Conservation (phyloP, 2,329 filamentous ascomycete genomes). For the Xylariales sp. region DNA sequence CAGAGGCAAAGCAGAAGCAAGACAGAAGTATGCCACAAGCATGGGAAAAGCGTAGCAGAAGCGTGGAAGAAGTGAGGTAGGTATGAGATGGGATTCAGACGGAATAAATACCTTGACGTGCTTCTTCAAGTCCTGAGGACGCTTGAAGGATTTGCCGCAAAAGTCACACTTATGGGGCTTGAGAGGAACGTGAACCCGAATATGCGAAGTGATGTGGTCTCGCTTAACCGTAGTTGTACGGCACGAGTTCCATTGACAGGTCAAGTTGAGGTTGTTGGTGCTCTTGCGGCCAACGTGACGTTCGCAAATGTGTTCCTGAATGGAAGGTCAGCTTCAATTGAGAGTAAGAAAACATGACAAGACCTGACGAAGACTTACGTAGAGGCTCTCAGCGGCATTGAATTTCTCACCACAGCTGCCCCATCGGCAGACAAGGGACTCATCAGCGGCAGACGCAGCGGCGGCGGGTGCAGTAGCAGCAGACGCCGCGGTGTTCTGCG, state of each 20-base stretch:
- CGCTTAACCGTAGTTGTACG: slow-evolving; percentile 96
- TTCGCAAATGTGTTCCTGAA: slow-evolving; percentile 95
- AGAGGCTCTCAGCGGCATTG: slow-evolving; percentile 51
- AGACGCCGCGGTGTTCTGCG: slow-evolving; percentile 31
- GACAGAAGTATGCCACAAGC: too few species aligned
- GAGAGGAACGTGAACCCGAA: slow-evolving; percentile 95
- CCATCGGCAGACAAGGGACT: slow-evolving; percentile 55
- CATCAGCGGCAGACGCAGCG: slow-evolving; percentile 37
- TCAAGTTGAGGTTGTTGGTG: slow-evolving; percentile 97
- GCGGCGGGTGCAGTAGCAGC: slow-evolving; percentile 28
- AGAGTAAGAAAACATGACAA: slow-evolving; percentile 7
- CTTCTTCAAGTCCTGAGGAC: slow-evolving; percentile 97
- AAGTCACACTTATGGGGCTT: slow-evolving; percentile 99
- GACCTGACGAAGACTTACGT: slow-evolving; percentile 43
- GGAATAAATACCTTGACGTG: slow-evolving; percentile 74
- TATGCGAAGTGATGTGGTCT: slow-evolving; percentile 98
- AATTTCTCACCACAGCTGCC: slow-evolving; percentile 56
- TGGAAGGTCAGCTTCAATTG: neutral
- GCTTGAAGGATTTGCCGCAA: slow-evolving; percentile 98
- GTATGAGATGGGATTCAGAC: too few species aligned
- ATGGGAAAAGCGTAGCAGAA: too few species aligned
- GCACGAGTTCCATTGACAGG: slow-evolving; percentile 95
- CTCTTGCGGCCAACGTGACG: slow-evolving; percentile 98
- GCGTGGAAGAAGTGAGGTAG: too few species aligned
- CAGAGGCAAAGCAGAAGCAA: too few species aligned